phyloP scores from a whole-genome alignment of 257 asterid genomes.

The Rhazya stricta region DNA sequence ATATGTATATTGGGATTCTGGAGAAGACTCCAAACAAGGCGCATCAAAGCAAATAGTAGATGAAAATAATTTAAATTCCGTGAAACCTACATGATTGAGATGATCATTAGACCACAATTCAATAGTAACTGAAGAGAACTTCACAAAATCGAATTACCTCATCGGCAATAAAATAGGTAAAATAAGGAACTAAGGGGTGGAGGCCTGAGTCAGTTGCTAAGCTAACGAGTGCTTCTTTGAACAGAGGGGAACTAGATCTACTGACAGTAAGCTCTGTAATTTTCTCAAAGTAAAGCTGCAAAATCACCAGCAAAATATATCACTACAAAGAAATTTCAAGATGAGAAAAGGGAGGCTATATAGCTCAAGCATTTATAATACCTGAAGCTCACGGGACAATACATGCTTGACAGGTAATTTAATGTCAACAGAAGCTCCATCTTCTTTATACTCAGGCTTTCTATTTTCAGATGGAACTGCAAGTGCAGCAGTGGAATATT shows the following conservation, averaged over 20 bases:
- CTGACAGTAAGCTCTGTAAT: slow-evolving; percentile 76
- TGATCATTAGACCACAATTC: slow-evolving; percentile 9
- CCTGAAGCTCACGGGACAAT: slow-evolving; percentile 98
- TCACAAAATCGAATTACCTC: slow-evolving; percentile 49
- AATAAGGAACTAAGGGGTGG: slow-evolving; percentile 95
- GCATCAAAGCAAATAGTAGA: slow-evolving; percentile 90
- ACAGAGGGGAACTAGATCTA: slow-evolving; percentile 67
- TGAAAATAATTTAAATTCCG: slow-evolving; percentile 66
- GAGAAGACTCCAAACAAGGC: slow-evolving; percentile 92
- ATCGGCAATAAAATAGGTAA: slow-evolving; percentile 84
- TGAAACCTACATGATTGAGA: slow-evolving; percentile 60
- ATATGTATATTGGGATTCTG: slow-evolving; percentile 85
- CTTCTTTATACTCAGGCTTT: slow-evolving; percentile 80
- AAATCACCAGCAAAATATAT: slow-evolving; percentile 20
- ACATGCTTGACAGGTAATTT: slow-evolving; percentile 93
- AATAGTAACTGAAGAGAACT: slow-evolving; percentile 11
- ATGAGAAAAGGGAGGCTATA: slow-evolving; percentile 19
- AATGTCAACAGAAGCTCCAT: slow-evolving; percentile 70
- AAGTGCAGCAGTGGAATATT: slow-evolving; percentile 35
- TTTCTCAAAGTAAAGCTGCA: slow-evolving; percentile 96
- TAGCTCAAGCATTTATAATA: slow-evolving; percentile 22
- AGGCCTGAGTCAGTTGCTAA: slow-evolving; percentile 98
- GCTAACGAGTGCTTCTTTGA: slow-evolving; percentile 78
- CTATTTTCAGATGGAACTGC: slow-evolving; percentile 59
- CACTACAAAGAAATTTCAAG: slow-evolving; percentile 14